Evolutionary conservation across 176 grass and related monocot genomes (phyloP).

Genomic region (Aegilops tauschii): DNA sequence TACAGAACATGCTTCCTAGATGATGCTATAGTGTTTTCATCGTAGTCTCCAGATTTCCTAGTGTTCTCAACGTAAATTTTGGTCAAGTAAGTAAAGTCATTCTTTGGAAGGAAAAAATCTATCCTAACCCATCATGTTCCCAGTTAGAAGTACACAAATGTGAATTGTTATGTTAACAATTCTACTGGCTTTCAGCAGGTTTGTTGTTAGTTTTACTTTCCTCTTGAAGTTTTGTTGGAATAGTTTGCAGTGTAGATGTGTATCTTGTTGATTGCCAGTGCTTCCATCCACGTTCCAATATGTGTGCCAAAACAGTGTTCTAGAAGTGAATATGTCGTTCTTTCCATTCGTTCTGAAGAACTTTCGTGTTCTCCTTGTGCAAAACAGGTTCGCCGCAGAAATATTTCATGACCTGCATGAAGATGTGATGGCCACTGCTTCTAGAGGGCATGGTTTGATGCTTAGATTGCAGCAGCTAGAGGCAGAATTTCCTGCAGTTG

Average conservation of each 20-base stretch:
- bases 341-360: conserved; percentile 1
- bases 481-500: conserved; percentile 79
- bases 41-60: not conserved
- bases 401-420: conserved; percentile 98
- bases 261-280: not conserved
- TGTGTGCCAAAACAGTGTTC: not conserved
- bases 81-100: not conserved
- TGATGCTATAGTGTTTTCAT: not conserved
- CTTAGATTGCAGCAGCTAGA: conserved; percentile 91
- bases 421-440: conserved; percentile 83
- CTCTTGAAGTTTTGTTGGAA: not conserved
- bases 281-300: conserved; percentile 8
- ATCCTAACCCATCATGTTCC: conserved; percentile 1
- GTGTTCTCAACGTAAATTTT: not conserved
- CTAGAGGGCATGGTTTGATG: conserved; percentile 84
- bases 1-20: not conserved
- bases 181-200: not conserved
- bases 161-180: not conserved
- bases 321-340: not conserved
- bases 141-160: not conserved
- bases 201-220: not conserved
- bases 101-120: not conserved
- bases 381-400: conserved; percentile 84
- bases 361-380: not conserved
- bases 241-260: not conserved